These are phyloP conservation scores for Wakefieldia striispora DNA, from an alignment of 768 basidiomycete species.

Conservation along the genomic window DNA sequence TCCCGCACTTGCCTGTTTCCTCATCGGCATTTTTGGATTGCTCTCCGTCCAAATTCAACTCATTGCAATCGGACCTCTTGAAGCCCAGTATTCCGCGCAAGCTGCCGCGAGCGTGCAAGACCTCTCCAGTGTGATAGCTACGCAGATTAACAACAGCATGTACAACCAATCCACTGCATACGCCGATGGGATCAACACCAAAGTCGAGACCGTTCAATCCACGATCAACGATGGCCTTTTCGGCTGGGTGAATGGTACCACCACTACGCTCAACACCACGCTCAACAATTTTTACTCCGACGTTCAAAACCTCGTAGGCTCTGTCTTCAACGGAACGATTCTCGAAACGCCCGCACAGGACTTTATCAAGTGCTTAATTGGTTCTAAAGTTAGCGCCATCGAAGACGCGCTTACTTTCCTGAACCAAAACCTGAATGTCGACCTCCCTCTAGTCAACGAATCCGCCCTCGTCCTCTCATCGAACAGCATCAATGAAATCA, in stretches of 20 bases:
- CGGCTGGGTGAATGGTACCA: conserved; percentile 93
- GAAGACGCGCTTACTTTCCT: conserved; percentile 90
- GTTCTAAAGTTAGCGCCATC: conserved; percentile 84
- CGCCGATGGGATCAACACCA: conserved; percentile 72
- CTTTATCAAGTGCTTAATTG: conserved; percentile 87
- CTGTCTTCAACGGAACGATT: conserved; percentile 81
- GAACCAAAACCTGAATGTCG: conserved; percentile 78
- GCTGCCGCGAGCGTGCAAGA: conserved; percentile 59
- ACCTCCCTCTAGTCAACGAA: conserved; percentile 77
- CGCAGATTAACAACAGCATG: conserved; percentile 80
- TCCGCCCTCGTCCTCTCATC: conserved; percentile 77
- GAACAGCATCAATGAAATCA: conserved; percentile 65
- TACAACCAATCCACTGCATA: conserved; percentile 76
- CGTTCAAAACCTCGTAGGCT: conserved; percentile 72
- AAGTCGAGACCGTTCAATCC: conserved; percentile 66
- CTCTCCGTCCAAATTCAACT: conserved; percentile 87
- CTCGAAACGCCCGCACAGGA: conserved; percentile 80
- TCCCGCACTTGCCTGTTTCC: conserved; percentile 85
- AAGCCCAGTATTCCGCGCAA: conserved; percentile 60
- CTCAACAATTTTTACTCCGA: conserved; percentile 85
- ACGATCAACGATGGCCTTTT: conserved; percentile 86
- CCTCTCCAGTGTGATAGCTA: conserved; percentile 70
- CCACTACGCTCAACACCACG: conserved; percentile 82
- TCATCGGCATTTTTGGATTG: conserved; percentile 90
- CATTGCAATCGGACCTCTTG: conserved; percentile 70